Evolutionary conservation across 1,284 basidiomycete species (phyloP), one percentile per base, ranked within the genome.

Genomic region (Mrakiaceae sp.): DNA sequence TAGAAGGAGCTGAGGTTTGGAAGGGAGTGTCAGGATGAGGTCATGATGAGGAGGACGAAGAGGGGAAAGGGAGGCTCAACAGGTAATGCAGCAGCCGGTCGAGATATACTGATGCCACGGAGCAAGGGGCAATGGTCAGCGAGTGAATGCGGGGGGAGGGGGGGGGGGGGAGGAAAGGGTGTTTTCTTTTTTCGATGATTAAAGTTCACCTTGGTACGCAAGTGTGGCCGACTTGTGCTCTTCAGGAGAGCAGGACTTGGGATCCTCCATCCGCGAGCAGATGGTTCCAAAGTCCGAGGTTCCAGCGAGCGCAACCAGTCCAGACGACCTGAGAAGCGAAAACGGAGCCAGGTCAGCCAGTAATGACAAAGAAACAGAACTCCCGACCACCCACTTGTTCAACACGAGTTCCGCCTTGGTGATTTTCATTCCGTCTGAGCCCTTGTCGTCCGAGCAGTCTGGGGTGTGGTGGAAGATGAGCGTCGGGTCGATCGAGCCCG

Each of bases 391-490:
- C 69, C 81, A 81, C 71, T 81, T 83, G 77, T 93, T 93, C 63
- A 92, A 78, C 51, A 90, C 83, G 52, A 85, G 81, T 73, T 93
- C 90, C 0, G 87, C 89, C 69, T 81, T 80, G 5, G 87, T 55
- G 27, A 66, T 87, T 56, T 92, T 77, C 39, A 74, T 67, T 3
- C 75, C 83, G 54, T 82, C 82, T 57, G 88, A 77, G 61, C 84
- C 78, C 48, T 78, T 76, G n/a, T 79, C 62, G n/a, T 67, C 63
- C 75, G 81, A 55, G 78, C 84, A 73, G 66, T 84, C 81, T 68
- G 82, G 82, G 44, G 86, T 86, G 73, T 88, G 87, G 74, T 93
- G 90, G 76, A 93, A 91, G 70, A 93, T 86, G 57, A 91, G 81
- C 46, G 85, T 86, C 2, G 90, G 87, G 74, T 95, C 90, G 71